These are phyloP conservation scores for Metschnikowia bowlesiae DNA, from an alignment of 805 yeast genomes.

Conservation along the genomic window DNA sequence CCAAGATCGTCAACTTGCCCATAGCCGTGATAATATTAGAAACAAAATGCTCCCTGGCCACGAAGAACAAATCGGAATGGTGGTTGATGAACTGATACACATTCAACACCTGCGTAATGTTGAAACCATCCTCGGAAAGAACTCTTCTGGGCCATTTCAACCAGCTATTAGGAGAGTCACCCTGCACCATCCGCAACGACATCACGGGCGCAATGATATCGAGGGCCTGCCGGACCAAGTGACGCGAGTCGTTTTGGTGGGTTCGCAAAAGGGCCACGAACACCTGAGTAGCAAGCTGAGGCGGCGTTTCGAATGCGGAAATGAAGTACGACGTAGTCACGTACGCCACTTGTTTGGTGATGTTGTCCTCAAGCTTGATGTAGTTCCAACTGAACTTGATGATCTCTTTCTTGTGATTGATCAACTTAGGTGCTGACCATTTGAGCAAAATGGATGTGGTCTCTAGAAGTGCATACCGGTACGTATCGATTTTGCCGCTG, in stretches of 20 bases:
- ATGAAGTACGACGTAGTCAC: constrained; percentile 84
- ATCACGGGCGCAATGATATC: constrained; percentile 86
- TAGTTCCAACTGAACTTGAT: constrained; percentile 94
- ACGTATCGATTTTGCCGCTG: constrained; percentile 68
- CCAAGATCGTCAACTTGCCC: constrained; percentile 79
- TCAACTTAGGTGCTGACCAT: constrained; percentile 56
- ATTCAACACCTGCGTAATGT: constrained; percentile 77
- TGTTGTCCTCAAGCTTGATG: constrained; percentile 80
- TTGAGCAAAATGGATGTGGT: constrained; percentile 73
- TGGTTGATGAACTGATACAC: constrained; percentile 86
- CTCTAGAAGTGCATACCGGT: constrained; percentile 74
- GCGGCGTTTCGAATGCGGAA: constrained; percentile 81
- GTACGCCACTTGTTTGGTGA: constrained; percentile 90
- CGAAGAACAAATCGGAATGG: constrained; percentile 79
- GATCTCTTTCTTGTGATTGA: constrained; percentile 70
- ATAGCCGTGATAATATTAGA: constrained; percentile 86
- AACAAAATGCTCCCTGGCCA: constrained; percentile 83
- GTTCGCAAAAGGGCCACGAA: constrained; percentile 86
- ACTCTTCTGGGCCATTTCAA: constrained; percentile 93
- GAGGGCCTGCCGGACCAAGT: constrained; percentile 79
- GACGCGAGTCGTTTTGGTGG: constrained; percentile 79
- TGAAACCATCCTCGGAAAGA: constrained; percentile 83
- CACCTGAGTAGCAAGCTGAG: constrained; percentile 83
- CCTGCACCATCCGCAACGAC: constrained; percentile 55
- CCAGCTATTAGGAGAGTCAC: constrained; percentile 65